phyloP scores from a whole-genome alignment of 352 stramenopile genomes.

The Peronospora belbahrii region DNA sequence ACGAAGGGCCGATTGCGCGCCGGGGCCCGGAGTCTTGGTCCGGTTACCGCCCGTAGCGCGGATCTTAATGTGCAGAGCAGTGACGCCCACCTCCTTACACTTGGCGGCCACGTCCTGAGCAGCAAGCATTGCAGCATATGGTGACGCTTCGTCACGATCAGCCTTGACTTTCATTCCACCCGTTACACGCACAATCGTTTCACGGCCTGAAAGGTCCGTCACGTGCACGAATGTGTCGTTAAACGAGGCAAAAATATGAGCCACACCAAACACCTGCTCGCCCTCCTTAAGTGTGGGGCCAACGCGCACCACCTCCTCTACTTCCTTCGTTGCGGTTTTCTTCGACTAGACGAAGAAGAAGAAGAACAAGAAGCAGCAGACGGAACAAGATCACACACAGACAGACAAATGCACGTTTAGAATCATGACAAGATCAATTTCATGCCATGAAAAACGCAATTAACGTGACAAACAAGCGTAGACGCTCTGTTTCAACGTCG shows the following conservation, averaged over 20 bases:
- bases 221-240: slow-evolving; percentile 99
- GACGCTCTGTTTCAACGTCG: neutral
- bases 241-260: slow-evolving; percentile 99
- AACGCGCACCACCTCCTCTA: slow-evolving; percentile 90
- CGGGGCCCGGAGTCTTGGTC: slow-evolving; percentile 96
- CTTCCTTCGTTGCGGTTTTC: slow-evolving; percentile 84
- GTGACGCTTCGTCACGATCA: slow-evolving; percentile 98
- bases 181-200: slow-evolving; percentile 99
- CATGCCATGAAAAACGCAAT: slow-evolving; percentile 1
- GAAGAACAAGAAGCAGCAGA: neutral
- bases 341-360: slow-evolving; percentile 44
- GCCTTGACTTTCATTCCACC: slow-evolving; percentile 99
- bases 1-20: slow-evolving; percentile 97
- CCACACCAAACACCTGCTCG: slow-evolving; percentile 98
- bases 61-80: slow-evolving; percentile 99
- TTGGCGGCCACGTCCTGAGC: slow-evolving; percentile 97
- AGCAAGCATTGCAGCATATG: slow-evolving; percentile 99
- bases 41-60: slow-evolving; percentile 98
- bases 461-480: neutral
- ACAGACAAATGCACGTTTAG: no score
- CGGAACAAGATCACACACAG: no score
- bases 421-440: neutral
- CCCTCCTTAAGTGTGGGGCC: slow-evolving; percentile 93
- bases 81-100: slow-evolving; percentile 98
- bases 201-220: slow-evolving; percentile 98